Evolutionary conservation across 208 protist genomes (phyloP), one percentile per base, ranked within the genome.

Genomic region (Trypanosoma platydactyli): DNA sequence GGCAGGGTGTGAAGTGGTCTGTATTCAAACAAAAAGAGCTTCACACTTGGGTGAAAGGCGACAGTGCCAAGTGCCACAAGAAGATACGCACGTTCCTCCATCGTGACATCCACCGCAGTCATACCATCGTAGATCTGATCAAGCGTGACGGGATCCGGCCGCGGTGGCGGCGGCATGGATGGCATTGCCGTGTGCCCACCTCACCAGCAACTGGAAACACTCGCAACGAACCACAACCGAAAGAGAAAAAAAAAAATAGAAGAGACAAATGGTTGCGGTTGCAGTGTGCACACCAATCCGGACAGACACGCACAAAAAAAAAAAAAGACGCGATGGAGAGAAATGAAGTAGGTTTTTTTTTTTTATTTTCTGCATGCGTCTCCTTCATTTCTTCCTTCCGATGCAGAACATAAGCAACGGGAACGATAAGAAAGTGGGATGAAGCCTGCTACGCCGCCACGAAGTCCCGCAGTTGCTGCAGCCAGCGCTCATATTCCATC

Each of bases 401-500:
- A 56, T 48, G 38, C 56, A 49, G n/a, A 3, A 9, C 33, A 38
- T 3, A 3, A 9, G 33, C 33, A 38, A 9, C 33, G 54, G 4
- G 18, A 59, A 38, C 57, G 49, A 44, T 6, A 49, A 18, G 1
- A 20, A 62, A n/a, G 40, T 25, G 20, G 50, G 5, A 62, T 20
- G 7, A 18, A 4, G 29, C 42, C 9, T 11, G 7, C 40, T 76
- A 94, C 22, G 89, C 89, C 0, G 81, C 81, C 22, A 94, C 86
- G 71, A 90, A 95, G 64, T 92, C 84, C 13, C 80, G 71, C 15
- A 95, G 76, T 64, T 91, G 86, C 71, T 83, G 77, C 60, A 95
- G 79, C 87, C 89, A 95, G 45, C 41, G 49, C 74, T 95, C 89
- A 66, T 95, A 95, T 79, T 95, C 86, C 52, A 71, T 68, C 74